phyloP scores from a whole-genome alignment of 345 rosid genomes.

The Cochlearia excelsa region DNA sequence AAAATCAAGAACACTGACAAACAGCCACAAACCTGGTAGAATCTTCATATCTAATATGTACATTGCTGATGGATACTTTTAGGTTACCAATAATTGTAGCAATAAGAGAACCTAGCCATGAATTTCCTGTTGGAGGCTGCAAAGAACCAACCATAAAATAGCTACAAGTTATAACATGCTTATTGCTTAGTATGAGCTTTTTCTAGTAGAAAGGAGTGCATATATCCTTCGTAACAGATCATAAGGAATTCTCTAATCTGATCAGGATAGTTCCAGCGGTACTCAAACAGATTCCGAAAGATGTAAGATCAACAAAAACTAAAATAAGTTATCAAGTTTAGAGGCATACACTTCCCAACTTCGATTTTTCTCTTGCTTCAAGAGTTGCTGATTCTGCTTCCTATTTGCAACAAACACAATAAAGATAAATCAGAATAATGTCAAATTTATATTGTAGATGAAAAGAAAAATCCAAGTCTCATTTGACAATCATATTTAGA shows the following conservation, averaged over 20 bases:
- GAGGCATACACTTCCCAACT: slow-evolving; percentile 75
- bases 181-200: slow-evolving; percentile 5
- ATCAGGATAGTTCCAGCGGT: slow-evolving; percentile 14
- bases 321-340: slow-evolving; percentile 19
- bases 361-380: slow-evolving; percentile 82
- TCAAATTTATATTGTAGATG: slow-evolving; percentile 18
- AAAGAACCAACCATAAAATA: slow-evolving; percentile 35
- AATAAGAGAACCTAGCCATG: slow-evolving; percentile 94
- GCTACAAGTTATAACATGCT: slow-evolving; percentile 21
- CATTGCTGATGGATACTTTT: slow-evolving; percentile 95
- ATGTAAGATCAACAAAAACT: slow-evolving; percentile 12
- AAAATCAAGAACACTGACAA: slow-evolving; percentile 7
- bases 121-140: slow-evolving; percentile 81
- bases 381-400: slow-evolving; percentile 90
- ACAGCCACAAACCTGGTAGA: slow-evolving; percentile 61
- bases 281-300: slow-evolving; percentile 19
- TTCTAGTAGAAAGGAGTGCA: slow-evolving; percentile 15
- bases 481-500: slow-evolving; percentile 9
- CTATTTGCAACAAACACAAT: slow-evolving; percentile 41
- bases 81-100: slow-evolving; percentile 94
- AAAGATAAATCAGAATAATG: slow-evolving; percentile 23
- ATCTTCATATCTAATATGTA: slow-evolving; percentile 96
- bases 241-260: slow-evolving; percentile 10
- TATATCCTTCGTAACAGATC: slow-evolving; percentile 13
- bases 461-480: slow-evolving; percentile 14